Evolutionary conservation across 495 filamentous ascomycete genomes (phyloP), one percentile per base, ranked within the genome.

Genomic region (Rostrohypoxylon terebratum): DNA sequence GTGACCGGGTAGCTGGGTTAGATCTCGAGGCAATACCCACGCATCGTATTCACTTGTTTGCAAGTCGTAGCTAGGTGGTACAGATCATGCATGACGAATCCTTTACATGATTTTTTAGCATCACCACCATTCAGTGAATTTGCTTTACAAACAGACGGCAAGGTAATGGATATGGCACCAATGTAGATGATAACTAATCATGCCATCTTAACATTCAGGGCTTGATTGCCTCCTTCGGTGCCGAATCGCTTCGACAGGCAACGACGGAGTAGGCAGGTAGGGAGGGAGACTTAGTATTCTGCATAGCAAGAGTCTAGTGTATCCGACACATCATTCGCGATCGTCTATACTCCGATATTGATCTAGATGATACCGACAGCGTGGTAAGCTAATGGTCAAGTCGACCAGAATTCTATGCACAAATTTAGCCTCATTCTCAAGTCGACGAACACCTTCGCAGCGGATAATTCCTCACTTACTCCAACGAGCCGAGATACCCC

Each of bases 1-100:
- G 14, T 34, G 51, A 55, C 51, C 51, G 28, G 16, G 31, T 36
- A 55, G 31, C 28, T 55, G 31, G 51, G 16, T 34, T 34, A 28
- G 51, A 55, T 34, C 51, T 31, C 51, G 4, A 36, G 7, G 38
- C 5, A 18, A 20, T n/a, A 14, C 25, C 25, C 25, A 54, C 25
- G 14, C 7, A 53, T 53, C 21, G 51, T 55, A 36, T 55, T 16
- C 6, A 55, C 1, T 34, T 36, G 28, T 55, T 55, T 55, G 51
- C 11, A 55, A 16, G 18, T 36, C 11, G 6, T 28, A 42, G 11
- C n/a, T 18, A 45, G 42, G 51, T 36, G n/a, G 7, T 16, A 36
- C 28, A 1, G 18, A 23, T 25, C 16, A 33, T 33, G 28, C 23
- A 54, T 16, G 25, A 16, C 25, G 4, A n/a, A 33, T 11, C 14